Evolutionary conservation across 116 monocot genomes (phyloP), one percentile per base, ranked within the genome.

Genomic region (Zostera marina): DNA sequence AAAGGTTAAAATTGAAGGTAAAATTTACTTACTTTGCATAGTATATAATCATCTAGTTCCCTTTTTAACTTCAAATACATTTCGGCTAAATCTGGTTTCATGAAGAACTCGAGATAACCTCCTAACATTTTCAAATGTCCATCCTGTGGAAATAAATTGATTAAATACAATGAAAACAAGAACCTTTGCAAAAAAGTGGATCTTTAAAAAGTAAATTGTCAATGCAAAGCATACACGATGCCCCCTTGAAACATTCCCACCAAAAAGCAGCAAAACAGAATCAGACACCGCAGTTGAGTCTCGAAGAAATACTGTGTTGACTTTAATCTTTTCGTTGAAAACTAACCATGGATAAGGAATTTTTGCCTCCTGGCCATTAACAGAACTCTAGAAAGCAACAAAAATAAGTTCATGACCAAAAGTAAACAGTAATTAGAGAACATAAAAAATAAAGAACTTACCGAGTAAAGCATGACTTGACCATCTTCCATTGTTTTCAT

Each of bases 401-500:
- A 47, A n/a, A 56, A n/a, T 42, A 22, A 43, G 32, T 25, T 8
- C 51, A 51, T 21, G 1, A 5, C 9, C 8, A 51, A 21, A 44
- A 2, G 41, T 48, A 26, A 25, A 15, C 11, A 47, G 23, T 16
- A 11, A 11, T 32, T 14, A 41, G 25, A 59, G 43, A 14, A 12
- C 42, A 42, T 14, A 7, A 51, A 12, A 22, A 44, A 59, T n/a
- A 20, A 21, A 44, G 2, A 61, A 81, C 90, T 81, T 71, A 98
- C 98, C 42, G 80, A 76, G 41, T 82, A 98, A 64, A 98, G 90
- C 98, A 98, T 83, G 60, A 98, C 98, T 42, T 85, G 98, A 53
- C 98, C 98, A 72, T 98, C 98, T 65, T 98, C 98, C 83, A 98
- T 90, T 56, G 98, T 98, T 73, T 98, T 98, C 66, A 98, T 76